Evolutionary conservation across 1,139 yeast genomes (phyloP).

Genomic region (Torulaspora pretoriensis): DNA sequence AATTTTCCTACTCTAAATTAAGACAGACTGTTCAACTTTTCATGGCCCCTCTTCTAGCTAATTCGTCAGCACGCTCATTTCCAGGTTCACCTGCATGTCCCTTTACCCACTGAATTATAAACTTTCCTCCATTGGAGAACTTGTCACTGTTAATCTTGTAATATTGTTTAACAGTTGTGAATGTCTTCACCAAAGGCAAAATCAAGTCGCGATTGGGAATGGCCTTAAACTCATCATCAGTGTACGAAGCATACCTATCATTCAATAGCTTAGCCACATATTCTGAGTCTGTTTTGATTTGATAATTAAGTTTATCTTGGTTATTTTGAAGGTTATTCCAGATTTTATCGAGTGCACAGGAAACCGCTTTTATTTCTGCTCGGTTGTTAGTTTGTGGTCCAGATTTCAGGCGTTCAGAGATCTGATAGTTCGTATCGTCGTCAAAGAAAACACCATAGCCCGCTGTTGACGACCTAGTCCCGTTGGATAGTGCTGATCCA

Average conservation of each 20-base stretch:
- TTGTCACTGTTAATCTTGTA: constrained; percentile 29
- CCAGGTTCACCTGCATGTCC: constrained; percentile 73
- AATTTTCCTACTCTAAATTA: too few relatives aligned
- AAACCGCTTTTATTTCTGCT: constrained; percentile 71
- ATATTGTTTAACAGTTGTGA: constrained; percentile 30
- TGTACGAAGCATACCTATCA: constrained; percentile 46
- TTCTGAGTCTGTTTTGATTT: constrained; percentile 53
- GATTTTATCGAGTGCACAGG: constrained; percentile 48
- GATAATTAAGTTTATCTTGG: constrained; percentile 36
- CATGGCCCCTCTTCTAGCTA: constrained; percentile 67
- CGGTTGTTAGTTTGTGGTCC: constrained; percentile 69
- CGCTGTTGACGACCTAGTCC: constrained; percentile 43
- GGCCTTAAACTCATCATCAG: constrained; percentile 29
- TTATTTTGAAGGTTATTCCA: constrained; percentile 35
- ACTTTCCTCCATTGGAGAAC: constrained; percentile 30
- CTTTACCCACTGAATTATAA: constrained; percentile 54
- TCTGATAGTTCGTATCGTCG: constrained; percentile 48
- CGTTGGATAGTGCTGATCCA: constrained; percentile 64
- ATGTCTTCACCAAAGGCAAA: constrained; percentile 27
- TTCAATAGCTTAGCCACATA: constrained; percentile 49
- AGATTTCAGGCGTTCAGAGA: constrained; percentile 45
- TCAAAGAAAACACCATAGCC: constrained; percentile 80
- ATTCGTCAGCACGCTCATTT: constrained; percentile 69
- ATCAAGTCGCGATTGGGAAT: constrained; percentile 32
- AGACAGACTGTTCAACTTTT: neutral